phyloP scores from a whole-genome alignment of 306 rosid genomes.

The Dalbergia cultrata region DNA sequence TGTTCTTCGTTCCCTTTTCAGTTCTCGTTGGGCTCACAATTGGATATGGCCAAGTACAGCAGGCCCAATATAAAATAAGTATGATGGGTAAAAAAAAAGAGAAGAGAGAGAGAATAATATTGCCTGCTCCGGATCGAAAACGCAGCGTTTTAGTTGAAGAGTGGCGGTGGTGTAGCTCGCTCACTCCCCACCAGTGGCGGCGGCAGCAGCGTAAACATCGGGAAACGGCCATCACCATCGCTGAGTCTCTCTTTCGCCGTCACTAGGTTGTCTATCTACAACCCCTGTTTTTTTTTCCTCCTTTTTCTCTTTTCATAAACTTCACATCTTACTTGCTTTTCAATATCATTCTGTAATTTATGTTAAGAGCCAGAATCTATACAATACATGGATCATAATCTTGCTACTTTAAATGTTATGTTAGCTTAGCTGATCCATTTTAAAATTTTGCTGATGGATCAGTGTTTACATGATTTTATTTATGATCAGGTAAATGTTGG shows the following conservation, averaged over 20 bases:
- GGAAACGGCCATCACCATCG: constrained; percentile 20
- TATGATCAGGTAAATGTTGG: constrained; percentile 39
- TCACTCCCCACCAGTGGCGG: constrained; percentile 3
- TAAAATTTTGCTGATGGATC: neutral
- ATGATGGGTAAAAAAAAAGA: too few species aligned
- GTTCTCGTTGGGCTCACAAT: too few species aligned
- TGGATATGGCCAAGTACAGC: too few species aligned
- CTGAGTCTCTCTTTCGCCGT: neutral
- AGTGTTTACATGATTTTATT: constrained; percentile 10
- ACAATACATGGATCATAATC: neutral
- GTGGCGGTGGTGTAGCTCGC: neutral
- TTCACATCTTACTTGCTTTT: constrained; percentile 11
- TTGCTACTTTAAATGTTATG: neutral
- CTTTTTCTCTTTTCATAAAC: neutral
- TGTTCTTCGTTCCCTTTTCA: too few species aligned
- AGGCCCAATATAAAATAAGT: too few species aligned
- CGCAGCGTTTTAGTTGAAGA: constrained; percentile 41
- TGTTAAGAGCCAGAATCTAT: neutral
- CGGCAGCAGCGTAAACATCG: constrained; percentile 18
- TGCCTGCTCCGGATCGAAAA: neutral
- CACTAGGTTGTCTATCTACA: constrained; percentile 2
- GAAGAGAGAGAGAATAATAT: too few species aligned
- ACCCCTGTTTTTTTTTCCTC: neutral
- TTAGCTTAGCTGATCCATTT: neutral
- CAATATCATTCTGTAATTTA: neutral